Evolutionary conservation across 2,329 filamentous ascomycete species (phyloP).

Genomic region (Trichoderma sp.): DNA sequence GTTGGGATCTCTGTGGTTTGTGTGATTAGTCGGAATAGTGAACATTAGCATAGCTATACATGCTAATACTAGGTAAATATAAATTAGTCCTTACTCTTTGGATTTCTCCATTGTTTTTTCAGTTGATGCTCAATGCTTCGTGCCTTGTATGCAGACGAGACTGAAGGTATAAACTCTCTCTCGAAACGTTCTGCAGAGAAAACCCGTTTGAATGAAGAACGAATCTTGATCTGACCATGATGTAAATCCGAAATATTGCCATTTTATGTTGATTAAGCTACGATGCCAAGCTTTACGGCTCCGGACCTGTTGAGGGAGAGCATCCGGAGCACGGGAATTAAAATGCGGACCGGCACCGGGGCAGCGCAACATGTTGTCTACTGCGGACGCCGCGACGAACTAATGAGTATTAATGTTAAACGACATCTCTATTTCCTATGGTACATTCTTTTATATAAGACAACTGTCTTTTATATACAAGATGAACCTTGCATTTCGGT

Average conservation of each 20-base stretch:
- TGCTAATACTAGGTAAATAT: background rate
- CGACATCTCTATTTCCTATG: accelerated
- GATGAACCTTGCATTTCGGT: too few species aligned
- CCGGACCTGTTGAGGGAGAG: background rate
- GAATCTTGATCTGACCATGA: background rate
- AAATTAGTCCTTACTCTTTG: background rate
- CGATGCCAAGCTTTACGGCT: background rate
- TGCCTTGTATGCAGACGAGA: background rate
- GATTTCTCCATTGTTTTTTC: background rate
- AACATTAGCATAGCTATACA: background rate
- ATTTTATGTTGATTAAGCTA: background rate
- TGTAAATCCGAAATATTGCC: too few species aligned
- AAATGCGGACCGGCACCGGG: background rate
- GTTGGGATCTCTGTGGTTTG: background rate
- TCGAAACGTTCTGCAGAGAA: background rate
- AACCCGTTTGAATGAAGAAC: background rate
- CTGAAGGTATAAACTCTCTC: background rate
- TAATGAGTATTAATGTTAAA: background rate
- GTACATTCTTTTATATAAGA: accelerated
- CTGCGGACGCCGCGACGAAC: accelerated
- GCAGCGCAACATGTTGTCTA: background rate
- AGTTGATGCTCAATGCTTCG: background rate
- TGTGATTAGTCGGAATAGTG: background rate
- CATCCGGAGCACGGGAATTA: background rate
- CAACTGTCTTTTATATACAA: background rate